Base-by-base conservation (phyloP, 306 rosid genomes). In the Bauhinia variegata region DNA sequence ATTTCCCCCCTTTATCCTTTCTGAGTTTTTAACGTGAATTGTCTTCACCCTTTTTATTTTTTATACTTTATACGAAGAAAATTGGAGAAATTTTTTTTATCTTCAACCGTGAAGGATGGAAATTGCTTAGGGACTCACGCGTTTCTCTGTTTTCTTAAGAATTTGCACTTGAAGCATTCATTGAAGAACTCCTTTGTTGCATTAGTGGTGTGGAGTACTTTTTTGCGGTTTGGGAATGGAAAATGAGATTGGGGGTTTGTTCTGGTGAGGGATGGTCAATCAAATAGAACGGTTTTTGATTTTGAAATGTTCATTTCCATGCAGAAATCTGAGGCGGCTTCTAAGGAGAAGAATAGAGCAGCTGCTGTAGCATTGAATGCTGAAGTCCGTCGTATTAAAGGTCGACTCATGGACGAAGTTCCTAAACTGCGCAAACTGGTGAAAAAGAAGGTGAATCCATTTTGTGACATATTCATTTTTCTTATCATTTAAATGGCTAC, bases 351-450 rank as follows among this genome's bases (percentile, higher is more conserved):
- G 5, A 81, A 77, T 47, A 68, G 85, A 53, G 82, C 85, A 12
- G 61, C 30, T 41, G 59, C 74, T 9, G 85, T 61, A 14, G 82
- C 85, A 53, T 38, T 77, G 74, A 81, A 81, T 73, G 85, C 85
- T 0, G 85, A 81, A 68, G 82, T 81, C 69, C 85, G 85, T 52
- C 79, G 82, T 7, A 36, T 65, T 19, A 81, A 81, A 52, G 80
- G 74, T 41, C 82, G 89, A 18, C 78, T 89, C 50, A 89, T 86
- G 91, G 96, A 88, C 4, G 96, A 93, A 72, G n/a, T 93, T 50
- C 93, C 91, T 5, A 89, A 86, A 71, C 82, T 92, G 3, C 74
- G 78, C 15, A 92, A 86, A 79, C 78, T 86, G 75, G 87, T 63
- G 1, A 64, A 67, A 9, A 92, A 86, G 81, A 89, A 93, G 96